Evolutionary conservation across 139 green algal species (phyloP).

Genomic region (Micromonas commoda): DNA sequence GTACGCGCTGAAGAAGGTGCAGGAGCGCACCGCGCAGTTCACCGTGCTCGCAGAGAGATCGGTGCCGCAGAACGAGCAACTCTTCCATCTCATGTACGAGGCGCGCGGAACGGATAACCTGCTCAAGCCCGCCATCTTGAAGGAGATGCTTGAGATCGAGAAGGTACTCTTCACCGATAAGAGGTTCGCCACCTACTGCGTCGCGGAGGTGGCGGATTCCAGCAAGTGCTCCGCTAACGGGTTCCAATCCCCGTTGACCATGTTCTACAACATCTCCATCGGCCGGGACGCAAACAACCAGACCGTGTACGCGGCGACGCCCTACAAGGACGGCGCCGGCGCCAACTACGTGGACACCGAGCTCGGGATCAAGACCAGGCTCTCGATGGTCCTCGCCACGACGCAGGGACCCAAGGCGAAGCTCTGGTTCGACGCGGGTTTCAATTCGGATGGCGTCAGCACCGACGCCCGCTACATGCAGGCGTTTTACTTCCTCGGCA

Average conservation of each 20-base stretch:
- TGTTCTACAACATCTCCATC: not conserved
- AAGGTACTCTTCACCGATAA: not conserved
- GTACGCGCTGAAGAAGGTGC: not conserved
- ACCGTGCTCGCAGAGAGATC: not conserved
- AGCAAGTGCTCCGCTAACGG: not conserved
- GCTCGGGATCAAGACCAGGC: not conserved
- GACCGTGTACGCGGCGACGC: not conserved
- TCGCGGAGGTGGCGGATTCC: not conserved
- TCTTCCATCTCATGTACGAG: constrained; percentile 11
- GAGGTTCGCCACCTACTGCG: constrained; percentile 17
- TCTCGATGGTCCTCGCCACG: no score
- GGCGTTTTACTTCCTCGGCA: constrained; percentile 4
- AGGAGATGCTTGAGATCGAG: constrained; percentile 10
- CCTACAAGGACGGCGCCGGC: not conserved
- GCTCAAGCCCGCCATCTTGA: constrained; percentile 16
- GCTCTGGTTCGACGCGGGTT: not conserved
- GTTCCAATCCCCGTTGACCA: not conserved
- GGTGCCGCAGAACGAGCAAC: not conserved
- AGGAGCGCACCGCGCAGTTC: not conserved
- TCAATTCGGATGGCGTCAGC: not conserved
- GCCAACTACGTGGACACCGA: not conserved
- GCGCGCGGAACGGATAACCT: constrained; percentile 6
- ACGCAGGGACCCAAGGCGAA: no score
- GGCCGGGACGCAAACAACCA: not conserved
- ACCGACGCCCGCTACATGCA: not conserved